phyloP scores from a whole-genome alignment of 1,139 yeast genomes.

The Yarrowia galli region DNA sequence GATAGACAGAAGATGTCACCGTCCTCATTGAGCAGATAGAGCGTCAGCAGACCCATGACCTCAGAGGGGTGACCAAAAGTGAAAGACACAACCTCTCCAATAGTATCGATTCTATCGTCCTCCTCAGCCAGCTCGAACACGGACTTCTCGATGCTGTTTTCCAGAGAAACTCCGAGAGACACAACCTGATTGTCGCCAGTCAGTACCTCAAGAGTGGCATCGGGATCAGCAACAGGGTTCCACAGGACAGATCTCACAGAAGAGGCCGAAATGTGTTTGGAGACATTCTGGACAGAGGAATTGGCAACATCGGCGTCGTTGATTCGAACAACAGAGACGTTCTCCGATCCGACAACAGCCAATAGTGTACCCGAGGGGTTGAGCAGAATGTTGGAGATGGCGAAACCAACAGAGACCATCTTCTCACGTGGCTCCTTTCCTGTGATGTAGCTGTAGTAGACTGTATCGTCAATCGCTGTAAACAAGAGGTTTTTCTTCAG shows the following conservation, averaged over 20 bases:
- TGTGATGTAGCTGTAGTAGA: slow-evolving; percentile 7
- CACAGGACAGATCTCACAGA: slow-evolving; percentile 52
- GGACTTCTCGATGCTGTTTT: slow-evolving; percentile 47
- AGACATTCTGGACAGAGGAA: slow-evolving; percentile 2
- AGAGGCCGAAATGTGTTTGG: slow-evolving; percentile 5
- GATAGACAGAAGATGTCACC: slow-evolving; percentile 63
- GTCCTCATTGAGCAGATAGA: slow-evolving; percentile 59
- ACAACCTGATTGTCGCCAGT: slow-evolving; percentile 41
- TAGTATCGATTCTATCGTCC: slow-evolving; percentile 38
- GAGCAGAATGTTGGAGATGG: slow-evolving; percentile 47
- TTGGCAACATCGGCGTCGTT: slow-evolving; percentile 4
- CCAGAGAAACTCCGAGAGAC: slow-evolving; percentile 42
- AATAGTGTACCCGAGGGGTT: slow-evolving; percentile 55
- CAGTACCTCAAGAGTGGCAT: slow-evolving; percentile 50
- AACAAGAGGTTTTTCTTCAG: slow-evolving; percentile 10
- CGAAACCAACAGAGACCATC: slow-evolving; percentile 46
- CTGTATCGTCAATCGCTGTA: slow-evolving; percentile 6
- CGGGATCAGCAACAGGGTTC: slow-evolving; percentile 56
- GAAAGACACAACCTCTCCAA: slow-evolving; percentile 53
- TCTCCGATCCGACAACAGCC: slow-evolving; percentile 53
- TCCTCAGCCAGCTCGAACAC: slow-evolving; percentile 41
- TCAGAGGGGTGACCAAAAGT: slow-evolving; percentile 57
- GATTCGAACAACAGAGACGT: slow-evolving; percentile 46
- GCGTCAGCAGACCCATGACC: slow-evolving; percentile 55
- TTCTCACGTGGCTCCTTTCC: background rate